Conservation (phyloP, 306 rosid species). For the Gleditsia sinensis region DNA sequence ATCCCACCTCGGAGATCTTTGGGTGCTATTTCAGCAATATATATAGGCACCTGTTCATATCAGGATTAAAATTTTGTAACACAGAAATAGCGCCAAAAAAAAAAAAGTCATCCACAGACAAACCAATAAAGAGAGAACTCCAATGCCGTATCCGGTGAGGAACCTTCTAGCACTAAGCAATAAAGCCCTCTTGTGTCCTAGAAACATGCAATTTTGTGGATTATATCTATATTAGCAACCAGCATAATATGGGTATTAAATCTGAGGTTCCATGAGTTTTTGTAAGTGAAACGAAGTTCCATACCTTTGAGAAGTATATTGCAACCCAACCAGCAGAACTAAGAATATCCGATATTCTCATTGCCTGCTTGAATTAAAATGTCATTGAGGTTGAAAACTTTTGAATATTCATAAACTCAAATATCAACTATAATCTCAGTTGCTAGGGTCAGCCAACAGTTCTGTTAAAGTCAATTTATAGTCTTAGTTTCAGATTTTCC, state of each 20-base stretch:
- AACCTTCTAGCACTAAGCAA: not conserved
- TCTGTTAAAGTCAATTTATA: not conserved
- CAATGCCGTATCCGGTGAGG: not conserved
- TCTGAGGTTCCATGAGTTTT: not conserved
- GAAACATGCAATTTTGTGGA: not conserved
- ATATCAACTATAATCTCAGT: not conserved
- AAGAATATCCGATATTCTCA: constrained; percentile 11
- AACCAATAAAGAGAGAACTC: constrained; percentile 13
- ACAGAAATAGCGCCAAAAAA: not conserved
- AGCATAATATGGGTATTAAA: not conserved
- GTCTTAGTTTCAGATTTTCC: not conserved
- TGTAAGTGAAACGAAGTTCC: not conserved
- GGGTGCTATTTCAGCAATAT: constrained; percentile 22
- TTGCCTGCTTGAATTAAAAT: not conserved
- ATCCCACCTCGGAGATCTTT: constrained; percentile 14
- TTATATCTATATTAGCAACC: too few relatives aligned
- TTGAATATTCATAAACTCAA: not conserved
- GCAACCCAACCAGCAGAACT: constrained; percentile 1
- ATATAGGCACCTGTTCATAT: not conserved
- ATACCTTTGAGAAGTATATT: constrained; percentile 3
- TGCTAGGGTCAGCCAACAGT: not conserved
- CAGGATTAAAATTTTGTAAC: not conserved
- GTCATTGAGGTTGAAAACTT: not conserved
- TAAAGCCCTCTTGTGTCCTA: not conserved
- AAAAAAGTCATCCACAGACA: not conserved